These are phyloP conservation scores for Cladosporium colombiae DNA, from an alignment of 2,329 filamentous ascomycete genomes.

Conservation along the genomic window DNA sequence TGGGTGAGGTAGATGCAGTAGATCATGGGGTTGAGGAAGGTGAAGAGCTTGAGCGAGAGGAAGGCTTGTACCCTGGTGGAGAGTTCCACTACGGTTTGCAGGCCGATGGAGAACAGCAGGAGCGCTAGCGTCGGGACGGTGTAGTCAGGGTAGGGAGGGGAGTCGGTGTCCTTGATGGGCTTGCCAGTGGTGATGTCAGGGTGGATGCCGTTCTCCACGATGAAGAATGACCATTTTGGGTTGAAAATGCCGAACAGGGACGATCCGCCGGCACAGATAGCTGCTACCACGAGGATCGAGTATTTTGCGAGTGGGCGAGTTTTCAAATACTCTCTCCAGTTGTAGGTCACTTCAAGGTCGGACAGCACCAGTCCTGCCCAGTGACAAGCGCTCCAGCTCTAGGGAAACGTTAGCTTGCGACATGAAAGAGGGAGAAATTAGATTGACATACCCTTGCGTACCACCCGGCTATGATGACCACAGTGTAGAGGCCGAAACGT, in stretches of 20 bases:
- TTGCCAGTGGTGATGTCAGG: slow-evolving; percentile 43
- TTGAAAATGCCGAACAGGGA: slow-evolving; percentile 20
- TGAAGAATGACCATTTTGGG: slow-evolving; percentile 25
- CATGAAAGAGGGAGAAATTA: neutral
- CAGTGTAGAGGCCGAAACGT: slow-evolving; percentile 47
- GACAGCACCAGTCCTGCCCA: slow-evolving; percentile 47
- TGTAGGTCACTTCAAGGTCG: slow-evolving; percentile 49
- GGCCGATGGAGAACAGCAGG: slow-evolving; percentile 41
- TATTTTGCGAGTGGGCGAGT: slow-evolving; percentile 39
- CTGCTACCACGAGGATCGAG: slow-evolving; percentile 34
- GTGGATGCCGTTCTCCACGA: slow-evolving; percentile 46
- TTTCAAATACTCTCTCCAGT: slow-evolving; percentile 43
- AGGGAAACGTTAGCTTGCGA: neutral
- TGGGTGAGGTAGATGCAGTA: slow-evolving; percentile 52
- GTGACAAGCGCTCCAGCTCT: slow-evolving; percentile 47
- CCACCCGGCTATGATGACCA: slow-evolving; percentile 49
- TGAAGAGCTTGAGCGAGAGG: slow-evolving; percentile 44
- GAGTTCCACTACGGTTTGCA: slow-evolving; percentile 41
- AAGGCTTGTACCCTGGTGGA: slow-evolving; percentile 44
- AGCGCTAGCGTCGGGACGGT: slow-evolving; percentile 48
- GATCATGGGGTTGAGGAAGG: slow-evolving; percentile 48
- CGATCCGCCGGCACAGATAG: slow-evolving; percentile 7
- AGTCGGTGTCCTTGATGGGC: slow-evolving; percentile 38
- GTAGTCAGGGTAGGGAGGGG: slow-evolving; percentile 46
- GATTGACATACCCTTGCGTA: slow-evolving; percentile 34